A percentile compares a stretch with the other conserved stretches of the same genome.
phyloP scores from a whole-genome alignment of 257 asterid species.

The Cynanchum wilfordii region DNA sequence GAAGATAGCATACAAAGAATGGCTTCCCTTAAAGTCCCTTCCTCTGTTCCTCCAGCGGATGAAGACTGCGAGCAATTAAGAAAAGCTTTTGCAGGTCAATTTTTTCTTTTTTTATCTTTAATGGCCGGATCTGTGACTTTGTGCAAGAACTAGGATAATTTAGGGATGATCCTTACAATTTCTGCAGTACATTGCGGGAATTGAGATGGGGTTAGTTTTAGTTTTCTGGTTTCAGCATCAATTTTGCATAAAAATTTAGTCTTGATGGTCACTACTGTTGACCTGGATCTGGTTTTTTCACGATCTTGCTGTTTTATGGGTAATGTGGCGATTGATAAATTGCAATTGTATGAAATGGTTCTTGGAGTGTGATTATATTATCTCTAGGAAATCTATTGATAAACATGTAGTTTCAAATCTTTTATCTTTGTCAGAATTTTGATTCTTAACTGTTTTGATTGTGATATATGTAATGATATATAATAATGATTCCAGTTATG shows the following conservation, averaged over 20 bases:
- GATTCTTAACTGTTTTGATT: not conserved
- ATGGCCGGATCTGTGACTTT: not conserved
- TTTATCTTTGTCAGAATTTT: not conserved
- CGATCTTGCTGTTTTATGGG: not conserved
- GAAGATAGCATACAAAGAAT: conserved; percentile 18
- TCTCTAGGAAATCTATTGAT: too few species aligned
- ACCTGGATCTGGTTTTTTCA: not conserved
- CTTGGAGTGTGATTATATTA: not conserved
- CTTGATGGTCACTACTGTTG: not conserved
- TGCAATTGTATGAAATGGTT: not conserved
- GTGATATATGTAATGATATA: too few species aligned
- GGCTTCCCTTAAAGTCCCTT: conserved; percentile 73
- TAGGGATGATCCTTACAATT: not conserved
- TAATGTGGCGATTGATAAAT: too few species aligned
- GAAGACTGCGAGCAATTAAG: conserved; percentile 67
- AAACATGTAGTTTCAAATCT: not conserved
- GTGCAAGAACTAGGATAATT: not conserved
- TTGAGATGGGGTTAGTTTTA: not conserved
- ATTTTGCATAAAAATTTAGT: not conserved
- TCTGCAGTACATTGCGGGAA: not conserved
- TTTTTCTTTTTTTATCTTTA: not conserved
- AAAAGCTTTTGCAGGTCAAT: conserved; percentile 68
- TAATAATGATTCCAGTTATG: too few species aligned
- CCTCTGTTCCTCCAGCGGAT: conserved; percentile 58
- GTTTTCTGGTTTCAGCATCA: not conserved